Evolutionary conservation across 2,329 filamentous ascomycete genomes (phyloP), one percentile per base, ranked within the genome.

Genomic region (Rutstroemia sp.): DNA sequence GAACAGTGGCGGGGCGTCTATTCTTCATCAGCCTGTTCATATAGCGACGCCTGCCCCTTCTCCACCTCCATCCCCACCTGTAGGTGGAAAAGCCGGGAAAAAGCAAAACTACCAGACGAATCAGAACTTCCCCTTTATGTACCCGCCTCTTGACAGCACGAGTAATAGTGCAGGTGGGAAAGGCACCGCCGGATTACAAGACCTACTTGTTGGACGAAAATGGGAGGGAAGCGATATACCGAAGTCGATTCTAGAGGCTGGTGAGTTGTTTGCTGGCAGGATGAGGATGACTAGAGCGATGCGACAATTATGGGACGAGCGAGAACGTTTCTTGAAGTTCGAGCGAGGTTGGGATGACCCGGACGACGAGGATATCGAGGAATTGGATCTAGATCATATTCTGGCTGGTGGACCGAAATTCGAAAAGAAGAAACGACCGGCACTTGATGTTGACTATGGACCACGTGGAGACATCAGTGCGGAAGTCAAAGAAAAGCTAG

Each of bases 81-180:
- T 87, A 37, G 92, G 91, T 25, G 91, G 91, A 0, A 99, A 97
- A 71, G 89, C 88, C 52, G 92, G 88, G 0, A 99, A 99, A 77
- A 99, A 99, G 69, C 94, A 99, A 68, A 99, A 97, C 64, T 99
- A 99, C 67, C 94, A 99, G 71, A 99, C 94, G 0, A 99, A 99
- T 68, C 94, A 99, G 66, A 94, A 96, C 68, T 97, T 99, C 62
- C 94, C 94, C 0, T 97, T 99, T 68, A 84, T 99, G 74, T 99
- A 99, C 64, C 94, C 94, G 2, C 94, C 94, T 1, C 76, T 96
- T 17, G 92, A 96, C 71, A 86, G 86, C 60, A 86, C 84, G 23
- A 96, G 91, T 72, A 96, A 95, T 68, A 88, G 87, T 64, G 85
- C 92, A 39, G 92, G 94, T 51, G 92, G 92, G 1, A 96, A 95